Percentiles rank a stretch among this genome's conserved stretches.
Evolutionary conservation across 2,329 filamentous ascomycete species (phyloP).

Genomic region (Colletotrichum chrysophilum): DNA sequence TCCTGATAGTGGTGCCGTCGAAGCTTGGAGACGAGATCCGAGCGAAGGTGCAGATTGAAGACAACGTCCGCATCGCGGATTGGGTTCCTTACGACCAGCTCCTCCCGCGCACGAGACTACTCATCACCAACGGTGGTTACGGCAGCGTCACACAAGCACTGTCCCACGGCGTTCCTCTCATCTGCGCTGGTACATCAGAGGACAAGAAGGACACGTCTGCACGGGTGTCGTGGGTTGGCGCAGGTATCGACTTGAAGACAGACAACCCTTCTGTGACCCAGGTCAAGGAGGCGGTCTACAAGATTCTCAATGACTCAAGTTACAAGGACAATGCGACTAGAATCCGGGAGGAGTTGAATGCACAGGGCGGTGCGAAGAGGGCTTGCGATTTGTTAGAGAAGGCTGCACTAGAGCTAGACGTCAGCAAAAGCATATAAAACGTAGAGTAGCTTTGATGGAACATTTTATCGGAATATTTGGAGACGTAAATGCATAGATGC

Average conservation of each 20-base stretch:
- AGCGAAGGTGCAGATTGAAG: conserved; percentile 20
- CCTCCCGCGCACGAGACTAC: conserved; percentile 35
- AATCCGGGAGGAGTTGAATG: conserved; percentile 31
- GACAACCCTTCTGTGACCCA: conserved; percentile 32
- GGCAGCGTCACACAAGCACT: conserved; percentile 41
- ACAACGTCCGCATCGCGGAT: conserved; percentile 34
- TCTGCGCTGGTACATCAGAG: conserved; percentile 40
- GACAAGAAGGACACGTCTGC: conserved; percentile 42
- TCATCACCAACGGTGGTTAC: conserved; percentile 43
- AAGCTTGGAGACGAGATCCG: conserved; percentile 32
- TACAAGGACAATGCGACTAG: conserved; percentile 27
- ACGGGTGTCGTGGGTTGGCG: conserved; percentile 34
- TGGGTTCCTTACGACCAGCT: conserved; percentile 42
- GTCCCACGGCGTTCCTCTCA: conserved; percentile 36
- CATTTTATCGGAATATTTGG: not conserved
- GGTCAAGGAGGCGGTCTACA: conserved; percentile 28
- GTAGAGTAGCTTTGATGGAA: not conserved
- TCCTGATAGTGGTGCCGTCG: conserved; percentile 38
- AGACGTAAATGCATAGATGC: not conserved
- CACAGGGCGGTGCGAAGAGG: conserved; percentile 29
- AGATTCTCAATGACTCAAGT: conserved; percentile 27
- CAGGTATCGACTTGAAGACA: conserved; percentile 40
- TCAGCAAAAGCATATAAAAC: not conserved
- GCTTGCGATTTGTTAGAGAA: conserved; percentile 34
- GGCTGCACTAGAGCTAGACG: not conserved